These are phyloP conservation scores for Suillus weaverae DNA, from an alignment of 768 basidiomycete species.

Conservation along the genomic window DNA sequence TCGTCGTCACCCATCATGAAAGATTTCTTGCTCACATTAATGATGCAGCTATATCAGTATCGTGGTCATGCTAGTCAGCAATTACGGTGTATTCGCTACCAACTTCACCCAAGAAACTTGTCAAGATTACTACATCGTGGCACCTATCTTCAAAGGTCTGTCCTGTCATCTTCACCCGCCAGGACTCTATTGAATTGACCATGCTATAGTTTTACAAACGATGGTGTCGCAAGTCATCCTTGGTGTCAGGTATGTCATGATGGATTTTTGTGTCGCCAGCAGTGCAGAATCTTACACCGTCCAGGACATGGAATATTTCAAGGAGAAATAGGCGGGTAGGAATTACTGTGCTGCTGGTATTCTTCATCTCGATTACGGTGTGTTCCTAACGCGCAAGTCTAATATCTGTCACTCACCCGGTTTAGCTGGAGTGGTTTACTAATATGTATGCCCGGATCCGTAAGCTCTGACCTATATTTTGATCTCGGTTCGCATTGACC, in stretches of 20 bases:
- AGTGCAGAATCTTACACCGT: neutral
- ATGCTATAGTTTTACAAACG: conserved; percentile 52
- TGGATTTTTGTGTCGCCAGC: neutral
- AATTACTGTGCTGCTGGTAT: conserved; percentile 38
- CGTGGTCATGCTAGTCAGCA: conserved; percentile 48
- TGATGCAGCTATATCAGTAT: conserved; percentile 41
- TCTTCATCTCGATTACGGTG: conserved; percentile 44
- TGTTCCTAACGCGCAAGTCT: conserved; percentile 18
- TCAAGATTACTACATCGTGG: conserved; percentile 46
- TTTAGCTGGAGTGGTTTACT: conserved; percentile 57
- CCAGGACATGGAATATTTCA: conserved; percentile 59
- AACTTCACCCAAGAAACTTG: conserved; percentile 51
- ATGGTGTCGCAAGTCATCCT: conserved; percentile 68
- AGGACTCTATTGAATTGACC: conserved; percentile 11
- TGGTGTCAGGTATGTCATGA: conserved; percentile 48
- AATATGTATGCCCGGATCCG: conserved; percentile 52
- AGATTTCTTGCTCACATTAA: neutral
- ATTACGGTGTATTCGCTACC: conserved; percentile 57
- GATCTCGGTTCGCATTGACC: conserved; percentile 12
- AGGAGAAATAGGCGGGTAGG: conserved; percentile 44
- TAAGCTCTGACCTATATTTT: conserved; percentile 32
- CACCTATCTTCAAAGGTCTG: conserved; percentile 64
- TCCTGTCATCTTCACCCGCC: neutral
- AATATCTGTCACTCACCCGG: neutral
- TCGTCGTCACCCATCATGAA: neutral